Conservation (phyloP, 2,329 filamentous ascomycete genomes). For the Spiromastix sp. region DNA sequence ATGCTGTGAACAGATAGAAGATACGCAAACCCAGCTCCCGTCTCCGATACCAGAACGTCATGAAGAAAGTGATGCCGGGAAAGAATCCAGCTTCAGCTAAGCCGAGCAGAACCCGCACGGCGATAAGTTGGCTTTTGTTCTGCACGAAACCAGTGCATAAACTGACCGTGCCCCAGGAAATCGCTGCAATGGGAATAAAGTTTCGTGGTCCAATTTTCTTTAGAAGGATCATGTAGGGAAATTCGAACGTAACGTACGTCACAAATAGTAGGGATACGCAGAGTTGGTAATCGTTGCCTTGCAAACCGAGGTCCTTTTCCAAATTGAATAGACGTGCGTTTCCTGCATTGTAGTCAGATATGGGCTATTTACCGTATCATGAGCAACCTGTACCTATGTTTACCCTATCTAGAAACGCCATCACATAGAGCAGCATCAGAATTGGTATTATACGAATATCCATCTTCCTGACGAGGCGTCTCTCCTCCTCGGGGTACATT, state of each 20-base stretch:
- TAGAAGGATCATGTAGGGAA: slow-evolving; percentile 2
- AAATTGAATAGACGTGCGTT: slow-evolving; percentile 1
- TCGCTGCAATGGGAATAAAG: background rate
- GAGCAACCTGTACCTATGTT: too few species aligned
- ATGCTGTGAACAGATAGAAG: background rate
- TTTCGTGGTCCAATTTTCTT: background rate
- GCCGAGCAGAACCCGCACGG: background rate
- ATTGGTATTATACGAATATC: slow-evolving; percentile 5
- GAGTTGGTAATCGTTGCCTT: background rate
- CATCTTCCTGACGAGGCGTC: too few species aligned
- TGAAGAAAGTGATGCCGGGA: slow-evolving; percentile 4
- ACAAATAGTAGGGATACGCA: background rate
- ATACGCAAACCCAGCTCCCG: background rate
- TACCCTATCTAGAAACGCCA: slow-evolving; percentile 6
- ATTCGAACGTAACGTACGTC: background rate
- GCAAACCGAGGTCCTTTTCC: background rate
- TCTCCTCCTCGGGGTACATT: too few species aligned
- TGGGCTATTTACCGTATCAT: too few species aligned
- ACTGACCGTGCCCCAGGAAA: slow-evolving; percentile 1
- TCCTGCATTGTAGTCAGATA: too few species aligned
- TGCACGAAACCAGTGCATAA: background rate
- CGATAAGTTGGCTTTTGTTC: background rate
- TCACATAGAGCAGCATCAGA: slow-evolving; percentile 5
- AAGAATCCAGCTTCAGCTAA: slow-evolving; percentile 1
- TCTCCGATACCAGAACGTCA: slow-evolving; percentile 4